Conservation (phyloP, 179 eudicot species). For the Pouteria campechiana region DNA sequence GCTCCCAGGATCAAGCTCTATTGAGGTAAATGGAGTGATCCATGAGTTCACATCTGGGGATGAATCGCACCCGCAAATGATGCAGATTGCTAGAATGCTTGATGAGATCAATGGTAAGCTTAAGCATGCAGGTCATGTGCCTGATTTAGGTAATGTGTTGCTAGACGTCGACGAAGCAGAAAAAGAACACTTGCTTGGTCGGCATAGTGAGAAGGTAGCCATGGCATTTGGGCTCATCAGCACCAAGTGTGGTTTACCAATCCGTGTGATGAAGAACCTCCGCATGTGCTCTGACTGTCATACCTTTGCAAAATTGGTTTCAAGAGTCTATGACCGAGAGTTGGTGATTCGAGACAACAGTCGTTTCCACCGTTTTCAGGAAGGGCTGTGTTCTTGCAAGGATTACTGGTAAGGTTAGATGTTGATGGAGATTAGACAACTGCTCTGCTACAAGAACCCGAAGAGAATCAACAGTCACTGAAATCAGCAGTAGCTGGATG, state of each 20-base stretch:
- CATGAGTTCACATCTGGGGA: slow-evolving; percentile 26
- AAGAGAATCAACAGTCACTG: no score
- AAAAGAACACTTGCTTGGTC: slow-evolving; percentile 18
- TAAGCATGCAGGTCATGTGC: slow-evolving; percentile 13
- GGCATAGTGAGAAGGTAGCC: slow-evolving; percentile 32
- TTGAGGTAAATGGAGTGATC: slow-evolving; percentile 19
- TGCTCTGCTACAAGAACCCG: no score
- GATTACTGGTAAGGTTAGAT: slow-evolving; percentile 34
- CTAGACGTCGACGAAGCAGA: slow-evolving; percentile 22
- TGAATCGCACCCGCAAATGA: slow-evolving; percentile 12
- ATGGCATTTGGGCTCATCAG: slow-evolving; percentile 25
- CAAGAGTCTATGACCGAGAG: slow-evolving; percentile 18
- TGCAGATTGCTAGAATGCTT: slow-evolving; percentile 6
- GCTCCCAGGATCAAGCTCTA: slow-evolving; percentile 22
- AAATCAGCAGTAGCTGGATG: no score
- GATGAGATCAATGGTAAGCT: slow-evolving; percentile 12
- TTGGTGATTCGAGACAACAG: slow-evolving; percentile 23
- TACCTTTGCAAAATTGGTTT: slow-evolving; percentile 19
- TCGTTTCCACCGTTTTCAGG: slow-evolving; percentile 22
- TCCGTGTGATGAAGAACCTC: slow-evolving; percentile 30
- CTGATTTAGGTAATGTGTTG: slow-evolving; percentile 20
- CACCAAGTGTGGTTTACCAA: slow-evolving; percentile 12
- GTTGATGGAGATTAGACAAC: no score
- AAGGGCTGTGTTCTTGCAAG: slow-evolving; percentile 27
- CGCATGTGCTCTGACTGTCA: slow-evolving; percentile 35